phyloP scores from a whole-genome alignment of 1,284 basidiomycete species.

The Puccinia coronata region DNA sequence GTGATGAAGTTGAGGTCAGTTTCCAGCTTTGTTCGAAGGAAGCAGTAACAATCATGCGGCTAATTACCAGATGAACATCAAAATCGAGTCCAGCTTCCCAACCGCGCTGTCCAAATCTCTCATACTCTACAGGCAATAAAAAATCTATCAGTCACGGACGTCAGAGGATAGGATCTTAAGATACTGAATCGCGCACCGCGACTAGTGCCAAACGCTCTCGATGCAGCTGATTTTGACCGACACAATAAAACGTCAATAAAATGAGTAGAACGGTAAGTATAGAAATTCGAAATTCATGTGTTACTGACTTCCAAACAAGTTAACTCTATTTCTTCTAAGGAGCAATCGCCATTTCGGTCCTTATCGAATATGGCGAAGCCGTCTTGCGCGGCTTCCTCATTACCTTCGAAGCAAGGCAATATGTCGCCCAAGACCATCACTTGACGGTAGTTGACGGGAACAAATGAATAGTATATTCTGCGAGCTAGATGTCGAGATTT shows the following conservation, averaged over 20 bases:
- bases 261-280: no score
- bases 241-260: not conserved
- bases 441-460: conserved; percentile 65
- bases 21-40: not conserved
- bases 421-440: conserved; percentile 72
- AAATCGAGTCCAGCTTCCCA: conserved; percentile 62
- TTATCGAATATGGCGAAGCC: conserved; percentile 78
- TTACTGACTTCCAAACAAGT: conserved; percentile 65
- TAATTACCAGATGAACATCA: conserved; percentile 55
- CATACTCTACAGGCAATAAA: conserved; percentile 66
- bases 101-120: conserved; percentile 86
- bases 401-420: conserved; percentile 68
- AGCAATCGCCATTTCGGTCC: conserved; percentile 76
- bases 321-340: conserved; percentile 74
- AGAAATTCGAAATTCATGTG: not conserved
- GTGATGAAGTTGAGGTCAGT: not conserved
- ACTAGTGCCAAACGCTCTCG: conserved; percentile 80
- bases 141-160: not conserved
- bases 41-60: not conserved
- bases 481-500: conserved; percentile 79
- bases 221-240: conserved; percentile 66
- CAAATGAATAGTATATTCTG: conserved; percentile 83
- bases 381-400: conserved; percentile 66
- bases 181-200: conserved; percentile 59
- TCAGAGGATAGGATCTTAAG: not conserved